Evolutionary conservation across 768 basidiomycete species (phyloP), one percentile per base, ranked within the genome.

Genomic region (Boletus vinaceobasis): DNA sequence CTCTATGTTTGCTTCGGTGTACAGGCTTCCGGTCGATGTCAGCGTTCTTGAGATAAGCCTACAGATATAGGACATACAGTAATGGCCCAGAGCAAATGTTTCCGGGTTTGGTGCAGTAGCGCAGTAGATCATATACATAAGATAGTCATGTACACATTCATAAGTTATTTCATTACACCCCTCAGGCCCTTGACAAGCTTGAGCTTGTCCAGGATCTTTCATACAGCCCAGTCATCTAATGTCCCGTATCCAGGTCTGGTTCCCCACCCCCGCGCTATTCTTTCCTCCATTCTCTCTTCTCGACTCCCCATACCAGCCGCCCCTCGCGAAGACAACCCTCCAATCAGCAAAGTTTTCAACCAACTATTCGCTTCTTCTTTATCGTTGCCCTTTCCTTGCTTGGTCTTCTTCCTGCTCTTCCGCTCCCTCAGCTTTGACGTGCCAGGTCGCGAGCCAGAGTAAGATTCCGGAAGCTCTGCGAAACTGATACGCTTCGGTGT

Each of bases 401-500:
- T 73, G 51, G 45, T 69, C 36, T 71, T 75, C 55, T 66, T 73
- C 55, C 60, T 65, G 26, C 48, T 51, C 50, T 62, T 62, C 53
- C 67, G 70, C 33, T 59, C 60, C 60, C 72, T 72, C 46, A 75
- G 66, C 58, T 71, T 73, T 51, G 74, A 70, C 35, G 57, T 68
- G 15, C 63, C 70, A 48, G 62, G 66, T 55, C 62, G 67, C 52
- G 71, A 70, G 9, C 70, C 65, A 49, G 79, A 74, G 57, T 86
- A 85, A 35, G 83, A 80, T 69, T 89, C 88, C 0, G 88, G 87
- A 45, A 87, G 74, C 71, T 84, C 78, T 35, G 87, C 87, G 59
- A 91, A 91, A 56, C 84, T 87, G 40, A 91, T 90, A n/a, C 84
- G 77, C 60, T 87, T 90, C 9, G 88, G 87, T 13, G 88, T 81